Percentiles rank a stretch among this genome's conserved stretches.
Evolutionary conservation across 805 yeast genomes (phyloP).

Genomic region (Osmozyma mogii): DNA sequence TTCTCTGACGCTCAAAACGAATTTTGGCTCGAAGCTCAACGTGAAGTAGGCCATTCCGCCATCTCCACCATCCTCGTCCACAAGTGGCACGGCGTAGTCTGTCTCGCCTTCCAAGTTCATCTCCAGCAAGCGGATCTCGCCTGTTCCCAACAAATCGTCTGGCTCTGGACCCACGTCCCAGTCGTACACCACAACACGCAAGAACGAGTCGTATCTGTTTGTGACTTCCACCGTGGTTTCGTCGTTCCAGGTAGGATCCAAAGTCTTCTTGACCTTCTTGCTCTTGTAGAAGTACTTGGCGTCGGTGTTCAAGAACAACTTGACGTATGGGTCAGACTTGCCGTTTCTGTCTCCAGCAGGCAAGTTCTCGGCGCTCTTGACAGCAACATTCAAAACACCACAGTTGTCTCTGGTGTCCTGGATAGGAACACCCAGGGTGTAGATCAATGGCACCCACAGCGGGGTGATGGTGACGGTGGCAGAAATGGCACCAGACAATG

Average conservation of each 20-base stretch:
- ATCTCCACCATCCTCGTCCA: constrained; percentile 35
- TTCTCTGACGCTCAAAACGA: constrained; percentile 42
- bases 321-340: constrained; percentile 85
- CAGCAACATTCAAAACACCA: constrained; percentile 59
- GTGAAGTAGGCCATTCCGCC: constrained; percentile 61
- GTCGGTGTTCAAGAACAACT: constrained; percentile 58
- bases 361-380: constrained; percentile 58
- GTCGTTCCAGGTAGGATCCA: constrained; percentile 90
- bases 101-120: constrained; percentile 38
- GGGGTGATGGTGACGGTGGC: constrained; percentile 51
- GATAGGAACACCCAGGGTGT: constrained; percentile 52
- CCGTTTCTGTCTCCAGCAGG: constrained; percentile 89
- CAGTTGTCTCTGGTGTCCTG: constrained; percentile 68
- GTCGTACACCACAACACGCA: constrained; percentile 60
- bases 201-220: constrained; percentile 53
- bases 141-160: constrained; percentile 76
- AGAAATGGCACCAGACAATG: constrained; percentile 45
- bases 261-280: constrained; percentile 74
- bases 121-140: constrained; percentile 46
- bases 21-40: constrained; percentile 63
- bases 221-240: constrained; percentile 44
- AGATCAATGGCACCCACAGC: constrained; percentile 72
- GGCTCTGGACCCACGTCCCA: constrained; percentile 91
- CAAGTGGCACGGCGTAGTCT: constrained; percentile 40
- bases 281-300: constrained; percentile 60